Conservation (phyloP, 768 basidiomycete species). For the Chalciporus chontae region DNA sequence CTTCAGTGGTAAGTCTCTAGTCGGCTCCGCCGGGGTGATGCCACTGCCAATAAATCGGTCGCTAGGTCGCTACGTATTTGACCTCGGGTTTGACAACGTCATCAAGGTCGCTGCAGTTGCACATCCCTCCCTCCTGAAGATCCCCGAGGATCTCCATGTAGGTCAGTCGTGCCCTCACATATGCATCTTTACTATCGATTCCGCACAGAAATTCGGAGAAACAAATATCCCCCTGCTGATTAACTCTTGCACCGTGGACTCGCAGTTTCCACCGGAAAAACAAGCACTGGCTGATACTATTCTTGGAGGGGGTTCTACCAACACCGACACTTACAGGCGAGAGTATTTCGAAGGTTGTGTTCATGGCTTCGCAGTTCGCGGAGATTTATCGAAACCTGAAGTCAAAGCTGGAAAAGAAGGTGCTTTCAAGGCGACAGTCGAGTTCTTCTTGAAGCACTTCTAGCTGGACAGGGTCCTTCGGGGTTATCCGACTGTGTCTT, state of each 20-base stretch:
- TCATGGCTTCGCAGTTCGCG: slow-evolving; percentile 58
- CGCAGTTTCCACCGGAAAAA: slow-evolving; percentile 46
- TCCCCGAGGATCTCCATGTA: slow-evolving; percentile 55
- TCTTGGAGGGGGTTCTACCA: slow-evolving; percentile 44
- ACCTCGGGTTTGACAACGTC: slow-evolving; percentile 41
- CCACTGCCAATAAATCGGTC: too few species aligned
- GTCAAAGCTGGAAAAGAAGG: too few species aligned
- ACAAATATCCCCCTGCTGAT: slow-evolving; percentile 59
- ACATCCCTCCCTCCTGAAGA: slow-evolving; percentile 45
- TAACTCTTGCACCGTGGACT: slow-evolving; percentile 58
- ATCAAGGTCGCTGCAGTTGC: slow-evolving; percentile 39
- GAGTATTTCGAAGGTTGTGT: slow-evolving; percentile 33
- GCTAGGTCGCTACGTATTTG: slow-evolving; percentile 38
- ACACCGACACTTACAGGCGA: slow-evolving; percentile 36
- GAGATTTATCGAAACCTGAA: slow-evolving; percentile 44
- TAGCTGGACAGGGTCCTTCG: slow-evolving; percentile 2
- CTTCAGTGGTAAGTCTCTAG: slow-evolving; percentile 48
- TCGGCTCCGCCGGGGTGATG: too few species aligned
- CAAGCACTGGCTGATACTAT: slow-evolving; percentile 47
- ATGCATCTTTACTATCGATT: not conserved
- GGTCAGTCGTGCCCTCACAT: not conserved
- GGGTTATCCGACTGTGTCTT: too few species aligned
- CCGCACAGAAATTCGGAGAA: slow-evolving; percentile 44
- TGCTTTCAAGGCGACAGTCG: too few species aligned
- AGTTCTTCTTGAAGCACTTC: slow-evolving; percentile 45